phyloP scores from a whole-genome alignment of 176 grass and related monocot species.

The Aegilops speltoides region DNA sequence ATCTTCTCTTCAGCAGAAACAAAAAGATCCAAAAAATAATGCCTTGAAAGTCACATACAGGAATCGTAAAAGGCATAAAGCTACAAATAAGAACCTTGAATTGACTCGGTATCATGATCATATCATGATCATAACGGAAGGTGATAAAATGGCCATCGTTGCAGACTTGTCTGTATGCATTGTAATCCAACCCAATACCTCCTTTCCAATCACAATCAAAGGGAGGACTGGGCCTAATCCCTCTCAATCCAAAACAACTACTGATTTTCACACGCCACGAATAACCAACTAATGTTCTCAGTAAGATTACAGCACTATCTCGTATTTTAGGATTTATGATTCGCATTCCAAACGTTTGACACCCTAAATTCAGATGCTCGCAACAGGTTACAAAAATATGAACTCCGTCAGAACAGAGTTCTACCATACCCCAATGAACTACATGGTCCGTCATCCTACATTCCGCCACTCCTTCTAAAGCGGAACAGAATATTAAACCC shows the following conservation, averaged over 20 bases:
- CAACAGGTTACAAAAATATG: not conserved
- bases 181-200: not conserved
- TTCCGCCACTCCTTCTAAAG: not conserved
- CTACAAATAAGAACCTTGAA: not conserved
- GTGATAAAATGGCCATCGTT: not conserved
- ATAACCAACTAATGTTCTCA: not conserved
- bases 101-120: not conserved
- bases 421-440: not conserved
- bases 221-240: not conserved
- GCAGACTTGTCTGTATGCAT: not conserved
- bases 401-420: not conserved
- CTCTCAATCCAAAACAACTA: not conserved
- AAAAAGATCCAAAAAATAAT: not conserved
- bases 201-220: not conserved
- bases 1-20: not conserved
- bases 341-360: not conserved
- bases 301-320: not conserved
- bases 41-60: not conserved
- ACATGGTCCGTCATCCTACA: not conserved
- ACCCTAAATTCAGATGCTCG: not conserved
- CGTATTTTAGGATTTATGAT: not conserved
- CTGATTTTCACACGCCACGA: not conserved
- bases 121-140: not conserved
- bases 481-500: conserved; percentile 26
- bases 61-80: not conserved